A percentile compares a stretch with the other conserved stretches of the same genome.
These are phyloP conservation scores for Russula brevipes DNA, from an alignment of 768 basidiomycete species.

Conservation along the genomic window DNA sequence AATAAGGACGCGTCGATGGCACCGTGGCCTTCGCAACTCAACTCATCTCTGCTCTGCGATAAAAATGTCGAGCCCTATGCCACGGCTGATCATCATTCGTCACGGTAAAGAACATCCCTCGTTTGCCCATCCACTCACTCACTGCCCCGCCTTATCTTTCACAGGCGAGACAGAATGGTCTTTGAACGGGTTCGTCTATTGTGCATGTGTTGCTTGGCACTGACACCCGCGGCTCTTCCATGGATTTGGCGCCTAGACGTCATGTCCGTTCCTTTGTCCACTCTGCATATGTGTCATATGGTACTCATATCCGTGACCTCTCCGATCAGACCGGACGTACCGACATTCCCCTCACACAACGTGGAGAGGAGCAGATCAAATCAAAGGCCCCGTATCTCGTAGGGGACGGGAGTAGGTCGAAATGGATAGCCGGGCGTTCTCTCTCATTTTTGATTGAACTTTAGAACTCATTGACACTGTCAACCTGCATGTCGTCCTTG, in stretches of 20 bases:
- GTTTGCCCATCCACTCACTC: not conserved
- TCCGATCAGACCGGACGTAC: conserved; percentile 67
- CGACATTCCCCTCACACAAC: conserved; percentile 81
- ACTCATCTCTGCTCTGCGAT: too few relatives aligned
- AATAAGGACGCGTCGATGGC: conserved; percentile 11
- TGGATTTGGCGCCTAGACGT: conserved; percentile 39
- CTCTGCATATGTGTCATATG: not conserved
- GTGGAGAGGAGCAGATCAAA: conserved; percentile 67
- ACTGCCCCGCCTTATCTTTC: not conserved
- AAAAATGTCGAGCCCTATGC: conserved; percentile 33
- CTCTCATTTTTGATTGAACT: not conserved
- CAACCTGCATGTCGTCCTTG: conserved; percentile 66
- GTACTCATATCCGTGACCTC: conserved; percentile 16
- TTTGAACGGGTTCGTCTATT: conserved; percentile 58
- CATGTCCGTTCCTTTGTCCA: conserved; percentile 43
- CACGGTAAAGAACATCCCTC: conserved; percentile 36
- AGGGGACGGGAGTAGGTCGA: conserved; percentile 66
- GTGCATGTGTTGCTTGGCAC: not conserved
- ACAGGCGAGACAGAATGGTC: conserved; percentile 95
- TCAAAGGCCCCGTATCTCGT: conserved; percentile 61
- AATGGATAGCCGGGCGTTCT: not conserved
- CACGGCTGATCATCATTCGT: conserved; percentile 50
- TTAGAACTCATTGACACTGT: conserved; percentile 73
- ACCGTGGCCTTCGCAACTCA: too few relatives aligned
- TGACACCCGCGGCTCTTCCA: not conserved